Base-by-base conservation (phyloP, 495 filamentous ascomycete genomes). In the Rostrohypoxylon terebratum region DNA sequence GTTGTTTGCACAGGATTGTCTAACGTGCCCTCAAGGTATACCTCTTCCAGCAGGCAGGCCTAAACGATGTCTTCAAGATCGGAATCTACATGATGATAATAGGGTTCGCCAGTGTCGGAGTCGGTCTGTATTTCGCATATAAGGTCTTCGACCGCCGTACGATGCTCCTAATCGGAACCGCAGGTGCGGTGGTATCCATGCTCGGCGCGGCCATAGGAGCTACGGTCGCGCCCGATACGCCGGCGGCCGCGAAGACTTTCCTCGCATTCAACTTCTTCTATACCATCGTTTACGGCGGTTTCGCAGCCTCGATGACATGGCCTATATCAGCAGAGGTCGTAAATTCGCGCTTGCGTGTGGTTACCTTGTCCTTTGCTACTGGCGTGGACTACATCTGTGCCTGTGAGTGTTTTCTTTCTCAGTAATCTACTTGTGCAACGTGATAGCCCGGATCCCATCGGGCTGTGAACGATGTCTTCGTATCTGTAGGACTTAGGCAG, bases 141-240 rank as follows among this genome's bases (percentile, higher is more conserved):
- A 83, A 82, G 4, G 70, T 77, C 47, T 78, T 80, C 20, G 85
- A 83, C 40, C 82, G 83, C 13, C 83, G 85, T 1, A 77, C 81
- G 10, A 69, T 84, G 36, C 81, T 87, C 48, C 71, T 85, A 21
- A 79, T 80, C 38, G 84, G 84, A 3, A 73, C 85, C 38, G 67
- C 77, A n/a, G 64, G 84, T 18, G 83, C 83, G 48, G 81, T 80
- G 13, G 68, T 86, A n/a, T 72, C 71, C 4, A 79, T 79, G 76
- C 42, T 71, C 10, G 71, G 64, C 6, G 66, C 73, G 13, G 75
- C 76, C 1, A 28, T 79, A 23, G 74, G 51, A 38, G 66, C 69
- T 16, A 75, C 76, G 0, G 70, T 74, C 36, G 67, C 70, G 21
- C 85, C 85, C 0, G 79, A 79, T 0, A 77, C 78, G 0, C 66